Conservation (phyloP, 2,329 filamentous ascomycete species). For the Madurella fahalii region DNA sequence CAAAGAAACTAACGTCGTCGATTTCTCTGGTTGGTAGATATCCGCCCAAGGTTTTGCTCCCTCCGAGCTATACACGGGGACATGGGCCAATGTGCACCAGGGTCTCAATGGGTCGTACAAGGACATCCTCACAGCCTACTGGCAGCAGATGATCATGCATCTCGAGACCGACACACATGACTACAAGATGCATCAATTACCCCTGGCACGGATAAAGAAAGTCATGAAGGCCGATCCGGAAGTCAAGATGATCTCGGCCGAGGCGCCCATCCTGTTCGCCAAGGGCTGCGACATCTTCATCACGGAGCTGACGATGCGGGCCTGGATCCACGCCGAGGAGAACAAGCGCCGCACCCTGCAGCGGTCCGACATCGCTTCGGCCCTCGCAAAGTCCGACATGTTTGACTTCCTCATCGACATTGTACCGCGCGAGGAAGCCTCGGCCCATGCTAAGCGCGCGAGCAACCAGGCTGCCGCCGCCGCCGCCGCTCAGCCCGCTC, state of each 20-base stretch:
- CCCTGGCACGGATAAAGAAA: constrained; percentile 98
- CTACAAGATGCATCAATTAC: constrained; percentile 96
- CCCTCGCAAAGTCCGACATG: constrained; percentile 97
- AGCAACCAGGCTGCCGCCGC: constrained; percentile 43
- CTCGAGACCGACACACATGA: constrained; percentile 94
- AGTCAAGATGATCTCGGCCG: constrained; percentile 99
- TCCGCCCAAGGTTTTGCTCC: constrained; percentile 83
- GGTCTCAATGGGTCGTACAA: constrained; percentile 88
- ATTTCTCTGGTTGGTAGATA: constrained; percentile 51
- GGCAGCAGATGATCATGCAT: constrained; percentile 97
- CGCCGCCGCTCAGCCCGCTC: constrained; percentile 40
- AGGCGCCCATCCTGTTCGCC: constrained; percentile 94
- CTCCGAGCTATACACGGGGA: constrained; percentile 88
- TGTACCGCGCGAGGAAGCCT: constrained; percentile 89
- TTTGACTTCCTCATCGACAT: constrained; percentile 99
- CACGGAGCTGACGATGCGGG: constrained; percentile 96
- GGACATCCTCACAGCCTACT: constrained; percentile 97
- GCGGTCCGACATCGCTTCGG: constrained; percentile 92
- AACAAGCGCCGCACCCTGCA: constrained; percentile 96
- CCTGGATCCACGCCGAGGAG: constrained; percentile 98
- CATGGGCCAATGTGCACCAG: constrained; percentile 97
- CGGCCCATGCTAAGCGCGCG: constrained; percentile 76
- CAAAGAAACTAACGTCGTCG: constrained; percentile 4
- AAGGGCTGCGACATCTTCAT: constrained; percentile 99
- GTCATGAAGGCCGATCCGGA: constrained; percentile 99